Evolutionary conservation across 2,329 filamentous ascomycete genomes (phyloP).

Genomic region (Acephala macrosclerotiorum): DNA sequence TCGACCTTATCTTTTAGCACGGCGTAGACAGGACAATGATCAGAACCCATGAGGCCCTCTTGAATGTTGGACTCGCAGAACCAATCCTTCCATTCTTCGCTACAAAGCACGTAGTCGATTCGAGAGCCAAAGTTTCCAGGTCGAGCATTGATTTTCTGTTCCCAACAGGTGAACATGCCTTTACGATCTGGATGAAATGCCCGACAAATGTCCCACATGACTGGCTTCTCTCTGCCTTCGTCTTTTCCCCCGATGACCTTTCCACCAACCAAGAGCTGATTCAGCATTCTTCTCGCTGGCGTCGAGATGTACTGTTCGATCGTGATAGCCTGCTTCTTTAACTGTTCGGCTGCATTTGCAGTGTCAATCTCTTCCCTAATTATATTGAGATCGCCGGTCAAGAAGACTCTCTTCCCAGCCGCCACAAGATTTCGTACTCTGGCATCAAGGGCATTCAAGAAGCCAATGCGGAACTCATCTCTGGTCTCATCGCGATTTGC

Average conservation of each 20-base stretch:
- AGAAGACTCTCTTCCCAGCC: constrained; percentile 83
- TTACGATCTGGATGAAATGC: constrained; percentile 79
- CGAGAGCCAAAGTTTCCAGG: constrained; percentile 91
- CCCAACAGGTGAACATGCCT: constrained; percentile 98
- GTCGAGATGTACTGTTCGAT: constrained; percentile 75
- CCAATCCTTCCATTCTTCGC: constrained; percentile 79
- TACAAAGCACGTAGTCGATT: constrained; percentile 94
- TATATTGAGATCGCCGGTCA: constrained; percentile 91
- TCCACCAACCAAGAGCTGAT: constrained; percentile 81
- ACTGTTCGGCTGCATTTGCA: constrained; percentile 74
- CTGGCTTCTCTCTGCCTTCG: constrained; percentile 70
- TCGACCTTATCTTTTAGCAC: constrained; percentile 70
- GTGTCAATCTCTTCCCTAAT: constrained; percentile 70
- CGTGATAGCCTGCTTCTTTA: constrained; percentile 73
- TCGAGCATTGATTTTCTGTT: constrained; percentile 93
- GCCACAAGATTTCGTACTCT: constrained; percentile 84
- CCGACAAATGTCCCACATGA: constrained; percentile 85
- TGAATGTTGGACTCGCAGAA: constrained; percentile 86
- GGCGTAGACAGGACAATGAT: constrained; percentile 94
- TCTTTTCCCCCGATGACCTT: constrained; percentile 72
- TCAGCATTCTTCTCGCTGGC: constrained; percentile 80
- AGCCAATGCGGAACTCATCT: constrained; percentile 82
- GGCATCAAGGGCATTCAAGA: constrained; percentile 80
- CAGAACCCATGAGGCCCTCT: constrained; percentile 91
- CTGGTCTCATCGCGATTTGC: constrained; percentile 86